Conservation (phyloP, 768 basidiomycete species). For the Pluteus cervinus region DNA sequence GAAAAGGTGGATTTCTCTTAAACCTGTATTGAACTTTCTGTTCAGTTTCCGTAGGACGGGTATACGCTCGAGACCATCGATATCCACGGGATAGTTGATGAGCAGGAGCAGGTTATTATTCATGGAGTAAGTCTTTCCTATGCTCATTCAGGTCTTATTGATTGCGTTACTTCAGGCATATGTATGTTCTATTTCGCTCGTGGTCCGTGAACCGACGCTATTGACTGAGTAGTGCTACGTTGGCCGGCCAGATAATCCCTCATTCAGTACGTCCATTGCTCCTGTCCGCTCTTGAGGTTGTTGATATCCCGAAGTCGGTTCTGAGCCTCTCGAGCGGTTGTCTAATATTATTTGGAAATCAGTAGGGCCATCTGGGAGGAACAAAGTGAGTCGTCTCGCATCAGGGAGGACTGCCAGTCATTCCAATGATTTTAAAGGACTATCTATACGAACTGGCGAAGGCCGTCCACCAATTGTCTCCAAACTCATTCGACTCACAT, state of each 20-base stretch:
- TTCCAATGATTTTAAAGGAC: conserved; percentile 44
- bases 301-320: conserved; percentile 70
- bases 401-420: not conserved
- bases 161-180: conserved; percentile 34
- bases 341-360: conserved; percentile 67
- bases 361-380: conserved; percentile 82
- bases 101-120: conserved; percentile 49
- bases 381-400: conserved; percentile 59
- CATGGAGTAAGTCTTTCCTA: conserved; percentile 35
- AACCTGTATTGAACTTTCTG: not conserved
- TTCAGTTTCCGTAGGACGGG: conserved; percentile 56
- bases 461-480: conserved; percentile 68
- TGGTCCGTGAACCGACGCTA: not conserved
- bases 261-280: conserved; percentile 57
- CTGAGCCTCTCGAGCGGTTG: conserved; percentile 67
- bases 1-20: conserved; percentile 55
- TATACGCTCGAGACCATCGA: conserved; percentile 81
- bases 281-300: not conserved
- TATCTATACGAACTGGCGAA: conserved; percentile 78
- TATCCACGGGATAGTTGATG: conserved; percentile 53
- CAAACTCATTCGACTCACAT: conserved; percentile 70
- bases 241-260: conserved; percentile 80
- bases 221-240: conserved; percentile 67
- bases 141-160: conserved; percentile 6
- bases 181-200: conserved; percentile 26